Evolutionary conservation across 1,284 basidiomycete genomes (phyloP).

Genomic region (Termitomyces sp.): DNA sequence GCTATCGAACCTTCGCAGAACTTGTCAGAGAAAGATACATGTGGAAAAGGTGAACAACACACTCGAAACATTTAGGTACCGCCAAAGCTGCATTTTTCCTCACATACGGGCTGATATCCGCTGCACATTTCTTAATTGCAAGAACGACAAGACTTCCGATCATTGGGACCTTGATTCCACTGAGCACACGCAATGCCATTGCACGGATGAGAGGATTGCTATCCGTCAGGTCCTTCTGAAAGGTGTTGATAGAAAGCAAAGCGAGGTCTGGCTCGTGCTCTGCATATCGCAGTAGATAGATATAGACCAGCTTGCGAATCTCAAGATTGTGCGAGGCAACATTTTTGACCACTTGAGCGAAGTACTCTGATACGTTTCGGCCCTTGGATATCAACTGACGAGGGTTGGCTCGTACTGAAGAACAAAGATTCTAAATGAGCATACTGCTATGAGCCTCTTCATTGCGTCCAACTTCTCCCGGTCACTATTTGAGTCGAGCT

Average conservation of each 20-base stretch:
- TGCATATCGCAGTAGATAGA: constrained; percentile 93
- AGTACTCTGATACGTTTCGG: constrained; percentile 87
- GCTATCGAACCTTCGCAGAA: constrained; percentile 60
- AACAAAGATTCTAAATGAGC: not conserved
- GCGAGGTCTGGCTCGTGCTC: constrained; percentile 92
- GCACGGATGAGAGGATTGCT: constrained; percentile 88
- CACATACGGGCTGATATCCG: constrained; percentile 90
- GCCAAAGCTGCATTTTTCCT: constrained; percentile 89
- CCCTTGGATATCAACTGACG: constrained; percentile 88
- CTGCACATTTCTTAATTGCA: constrained; percentile 87
- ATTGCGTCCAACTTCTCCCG: constrained; percentile 89
- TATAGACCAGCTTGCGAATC: constrained; percentile 96
- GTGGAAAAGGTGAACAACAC: constrained; percentile 24
- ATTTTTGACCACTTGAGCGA: constrained; percentile 92
- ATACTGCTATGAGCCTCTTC: constrained; percentile 87
- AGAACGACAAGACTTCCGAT: constrained; percentile 84
- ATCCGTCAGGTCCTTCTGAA: constrained; percentile 95
- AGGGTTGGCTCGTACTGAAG: not conserved
- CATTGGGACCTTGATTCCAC: constrained; percentile 86
- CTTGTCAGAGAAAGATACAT: not conserved
- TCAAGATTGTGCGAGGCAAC: constrained; percentile 89
- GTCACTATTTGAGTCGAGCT: constrained; percentile 84
- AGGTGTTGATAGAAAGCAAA: constrained; percentile 96
- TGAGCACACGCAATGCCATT: constrained; percentile 92
- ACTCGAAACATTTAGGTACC: constrained; percentile 84